Conservation (phyloP, 1,284 basidiomycete species). For the Tilletia indica region DNA sequence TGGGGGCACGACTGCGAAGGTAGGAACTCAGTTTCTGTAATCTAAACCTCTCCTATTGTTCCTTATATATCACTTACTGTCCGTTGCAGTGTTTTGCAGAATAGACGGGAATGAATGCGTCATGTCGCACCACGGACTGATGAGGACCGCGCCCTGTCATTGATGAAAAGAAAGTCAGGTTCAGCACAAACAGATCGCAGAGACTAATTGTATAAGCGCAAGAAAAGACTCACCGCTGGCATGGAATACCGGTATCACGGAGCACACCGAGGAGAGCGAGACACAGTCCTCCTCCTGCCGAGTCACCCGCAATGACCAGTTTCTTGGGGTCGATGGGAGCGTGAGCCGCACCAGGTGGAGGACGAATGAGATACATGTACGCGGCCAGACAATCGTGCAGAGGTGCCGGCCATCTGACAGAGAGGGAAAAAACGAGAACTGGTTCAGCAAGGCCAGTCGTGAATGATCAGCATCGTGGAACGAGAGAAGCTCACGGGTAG, state of each 20-base stretch:
- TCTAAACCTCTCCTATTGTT: neutral
- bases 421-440: conserved; percentile 29
- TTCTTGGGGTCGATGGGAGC: conserved; percentile 73
- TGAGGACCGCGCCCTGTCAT: conserved; percentile 39
- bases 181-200: neutral
- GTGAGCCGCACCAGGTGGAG: conserved; percentile 66
- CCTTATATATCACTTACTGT: conserved; percentile 60
- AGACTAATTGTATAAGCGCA: neutral
- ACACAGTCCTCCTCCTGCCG: conserved; percentile 85
- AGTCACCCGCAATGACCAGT: conserved; percentile 82
- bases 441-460: too few species aligned
- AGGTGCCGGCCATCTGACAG: conserved; percentile 86
- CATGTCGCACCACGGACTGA: conserved; percentile 75
- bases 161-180: neutral
- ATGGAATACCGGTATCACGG: conserved; percentile 75
- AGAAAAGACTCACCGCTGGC: conserved; percentile 65
- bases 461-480: neutral
- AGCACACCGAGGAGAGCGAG: conserved; percentile 86
- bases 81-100: conserved; percentile 73
- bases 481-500: conserved; percentile 22
- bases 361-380: conserved; percentile 72
- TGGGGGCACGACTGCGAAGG: conserved; percentile 62
- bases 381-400: conserved; percentile 82
- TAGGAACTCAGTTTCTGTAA: too few species aligned
- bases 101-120: conserved; percentile 92